A percentile compares a stretch with the other conserved stretches of the same genome.
These are phyloP conservation scores for Laburnicola sp. DNA, from an alignment of 2,329 filamentous ascomycete genomes.

Conservation along the genomic window DNA sequence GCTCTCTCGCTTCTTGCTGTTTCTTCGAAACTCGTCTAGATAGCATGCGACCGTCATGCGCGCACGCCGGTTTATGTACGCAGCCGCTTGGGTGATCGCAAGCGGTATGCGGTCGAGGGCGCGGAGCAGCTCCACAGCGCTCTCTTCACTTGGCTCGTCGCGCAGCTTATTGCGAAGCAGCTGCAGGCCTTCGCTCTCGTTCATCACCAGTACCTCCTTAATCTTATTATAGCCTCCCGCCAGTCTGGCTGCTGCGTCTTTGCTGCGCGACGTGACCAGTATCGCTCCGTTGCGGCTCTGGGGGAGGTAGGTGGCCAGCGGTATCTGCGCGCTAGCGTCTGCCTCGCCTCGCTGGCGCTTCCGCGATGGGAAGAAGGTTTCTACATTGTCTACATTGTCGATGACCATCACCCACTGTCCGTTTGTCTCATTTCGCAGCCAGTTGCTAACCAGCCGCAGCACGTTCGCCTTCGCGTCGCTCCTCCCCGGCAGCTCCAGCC, in stretches of 20 bases:
- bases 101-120: conserved; percentile 39
- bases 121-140: conserved; percentile 7
- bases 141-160: conserved; percentile 3
- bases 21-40: conserved; percentile 43
- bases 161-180: conserved; percentile 28
- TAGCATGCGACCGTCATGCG: conserved; percentile 37
- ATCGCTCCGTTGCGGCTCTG: conserved; percentile 14
- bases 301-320: conserved; percentile 14
- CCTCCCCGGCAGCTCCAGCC: conserved; percentile 12
- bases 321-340: neutral
- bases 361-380: neutral
- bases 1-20: conserved; percentile 30
- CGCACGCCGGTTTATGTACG: conserved; percentile 32
- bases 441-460: conserved; percentile 13
- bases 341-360: neutral
- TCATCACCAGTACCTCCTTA: conserved; percentile 24
- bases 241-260: conserved; percentile 12
- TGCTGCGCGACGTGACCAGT: conserved; percentile 16
- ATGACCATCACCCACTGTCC: conserved; percentile 17
- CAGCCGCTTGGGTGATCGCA: conserved; percentile 39
- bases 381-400: neutral
- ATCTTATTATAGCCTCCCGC: conserved; percentile 20
- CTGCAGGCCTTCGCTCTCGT: conserved; percentile 14
- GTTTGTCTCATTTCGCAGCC: conserved; percentile 16
- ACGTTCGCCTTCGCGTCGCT: conserved; percentile 14